These are phyloP conservation scores for Syzygium aqueum DNA, from an alignment of 345 rosid species.

Conservation along the genomic window DNA sequence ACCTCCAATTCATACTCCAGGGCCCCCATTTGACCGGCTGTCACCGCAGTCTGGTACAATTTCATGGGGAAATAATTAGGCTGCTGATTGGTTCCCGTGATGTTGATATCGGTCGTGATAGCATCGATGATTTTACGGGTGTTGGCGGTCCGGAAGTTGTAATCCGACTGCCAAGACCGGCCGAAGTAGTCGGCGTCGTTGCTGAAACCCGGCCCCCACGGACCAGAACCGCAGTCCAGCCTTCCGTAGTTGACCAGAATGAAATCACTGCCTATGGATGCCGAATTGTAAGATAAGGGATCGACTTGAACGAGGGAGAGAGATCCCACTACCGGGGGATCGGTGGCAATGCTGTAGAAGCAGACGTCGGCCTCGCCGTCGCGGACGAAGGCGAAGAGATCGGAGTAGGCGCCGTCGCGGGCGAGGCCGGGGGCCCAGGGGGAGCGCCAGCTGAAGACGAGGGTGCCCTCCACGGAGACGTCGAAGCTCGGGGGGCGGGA, in stretches of 20 bases:
- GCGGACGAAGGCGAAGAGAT: slow-evolving; percentile 63
- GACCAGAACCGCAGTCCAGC: slow-evolving; percentile 55
- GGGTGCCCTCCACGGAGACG: slow-evolving; percentile 82
- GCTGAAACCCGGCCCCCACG: slow-evolving; percentile 94
- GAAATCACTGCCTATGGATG: slow-evolving; percentile 27
- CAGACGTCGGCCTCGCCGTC: slow-evolving; percentile 87
- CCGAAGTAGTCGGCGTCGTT: slow-evolving; percentile 74
- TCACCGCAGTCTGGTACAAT: slow-evolving; percentile 75
- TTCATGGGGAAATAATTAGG: slow-evolving; percentile 95
- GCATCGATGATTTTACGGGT: slow-evolving; percentile 18
- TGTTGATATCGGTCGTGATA: slow-evolving; percentile 33
- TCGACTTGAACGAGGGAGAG: slow-evolving; percentile 67
- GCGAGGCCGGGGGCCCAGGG: slow-evolving; percentile 62
- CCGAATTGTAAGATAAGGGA: slow-evolving; percentile 53
- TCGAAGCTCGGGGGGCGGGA: slow-evolving; percentile 85
- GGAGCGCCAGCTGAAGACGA: slow-evolving; percentile 87
- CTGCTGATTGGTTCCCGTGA: slow-evolving; percentile 36
- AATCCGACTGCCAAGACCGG: slow-evolving; percentile 87
- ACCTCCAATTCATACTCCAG: slow-evolving; percentile 59
- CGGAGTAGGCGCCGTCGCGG: slow-evolving; percentile 88
- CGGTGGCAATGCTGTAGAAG: slow-evolving; percentile 92
- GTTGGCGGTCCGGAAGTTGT: slow-evolving; percentile 15
- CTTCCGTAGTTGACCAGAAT: slow-evolving; percentile 85
- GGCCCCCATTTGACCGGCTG: slow-evolving; percentile 21
- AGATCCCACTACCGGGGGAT: slow-evolving; percentile 85